Base-by-base conservation (phyloP, 257 asterid genomes). In the Nicotiana paniculata region DNA sequence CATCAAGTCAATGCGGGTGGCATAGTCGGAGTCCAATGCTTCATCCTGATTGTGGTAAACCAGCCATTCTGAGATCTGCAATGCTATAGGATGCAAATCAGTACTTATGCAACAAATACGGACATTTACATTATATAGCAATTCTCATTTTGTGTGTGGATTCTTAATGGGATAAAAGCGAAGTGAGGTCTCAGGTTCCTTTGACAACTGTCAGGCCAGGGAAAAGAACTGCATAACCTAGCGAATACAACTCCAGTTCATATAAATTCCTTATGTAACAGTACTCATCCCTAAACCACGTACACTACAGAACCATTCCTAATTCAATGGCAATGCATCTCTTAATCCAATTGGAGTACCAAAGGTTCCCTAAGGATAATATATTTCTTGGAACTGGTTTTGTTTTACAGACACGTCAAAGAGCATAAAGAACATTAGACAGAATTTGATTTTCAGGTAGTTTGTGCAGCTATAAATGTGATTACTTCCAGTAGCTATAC, bases 51-150 rank as follows among this genome's bases (percentile, higher is more conserved):
- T 92, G 48, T 91, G 91, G 86, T 90, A 84, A 75, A 95, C 87
- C 97, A 95, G 92, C 99, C 99, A 95, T 74, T 95, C 99, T 18
- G 99, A 92, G 85, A 95, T 83, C 99, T 91, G 95, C 82, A 88
- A 85, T 85, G 83, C 46, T 75, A 79, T 76, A 24, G 62, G 64
- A 61, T 81, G 72, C 83, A 85, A 70, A 37, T 61, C 43, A 46
- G 74, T 78, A 84, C 74, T 28, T 81, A 67, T 13, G 67, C 46
- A 65, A 69, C 48, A 7, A 43, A 43, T 43, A 43, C 3, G 48
- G 48, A 43, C 11, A 43, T 43, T 43, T 35, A 35, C 9, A 39
- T 39, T 15, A 75, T 48, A 28, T 51, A 75, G 63, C 63, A 51
- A 28, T 75, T 26, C 63, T 51, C 79, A 9, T 53, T 6, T 26